Percentiles rank a stretch among this genome's conserved stretches.
Evolutionary conservation across 148 eudicot species (phyloP).

Genomic region (Diospyros lotus): DNA sequence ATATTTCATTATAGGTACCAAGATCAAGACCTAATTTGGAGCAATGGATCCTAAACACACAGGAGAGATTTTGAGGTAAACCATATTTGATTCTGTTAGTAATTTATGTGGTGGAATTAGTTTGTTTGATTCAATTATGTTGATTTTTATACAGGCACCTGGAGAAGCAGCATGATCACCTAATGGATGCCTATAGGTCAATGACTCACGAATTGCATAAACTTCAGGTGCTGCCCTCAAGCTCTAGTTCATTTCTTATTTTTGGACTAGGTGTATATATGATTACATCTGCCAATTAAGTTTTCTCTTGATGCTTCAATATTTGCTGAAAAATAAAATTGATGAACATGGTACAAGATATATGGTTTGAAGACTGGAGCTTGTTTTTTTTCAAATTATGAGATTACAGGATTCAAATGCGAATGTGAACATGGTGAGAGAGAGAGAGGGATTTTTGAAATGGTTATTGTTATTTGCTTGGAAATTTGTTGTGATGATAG

Average conservation of each 20-base stretch:
- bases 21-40: too few species aligned
- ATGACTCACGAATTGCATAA: slow-evolving; percentile 13
- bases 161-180: slow-evolving; percentile 13
- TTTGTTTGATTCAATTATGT: neutral
- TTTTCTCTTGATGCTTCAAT: neutral
- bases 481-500: too few species aligned
- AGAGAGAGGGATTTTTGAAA: neutral
- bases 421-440: neutral
- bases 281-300: neutral
- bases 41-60: too few species aligned
- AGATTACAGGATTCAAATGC: neutral
- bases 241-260: neutral
- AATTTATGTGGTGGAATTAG: too few species aligned
- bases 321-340: neutral
- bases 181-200: slow-evolving; percentile 13
- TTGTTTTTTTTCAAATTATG: neutral
- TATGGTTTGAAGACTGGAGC: too few species aligned
- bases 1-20: too few species aligned
- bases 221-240: slow-evolving; percentile 9
- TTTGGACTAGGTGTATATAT: neutral
- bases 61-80: too few species aligned
- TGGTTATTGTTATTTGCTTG: too few species aligned
- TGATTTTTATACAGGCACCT: slow-evolving; percentile 1
- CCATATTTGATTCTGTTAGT: too few species aligned
- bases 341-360: neutral